Conservation (phyloP, 805 yeast genomes). For the Kluyveromyces siamensis region DNA sequence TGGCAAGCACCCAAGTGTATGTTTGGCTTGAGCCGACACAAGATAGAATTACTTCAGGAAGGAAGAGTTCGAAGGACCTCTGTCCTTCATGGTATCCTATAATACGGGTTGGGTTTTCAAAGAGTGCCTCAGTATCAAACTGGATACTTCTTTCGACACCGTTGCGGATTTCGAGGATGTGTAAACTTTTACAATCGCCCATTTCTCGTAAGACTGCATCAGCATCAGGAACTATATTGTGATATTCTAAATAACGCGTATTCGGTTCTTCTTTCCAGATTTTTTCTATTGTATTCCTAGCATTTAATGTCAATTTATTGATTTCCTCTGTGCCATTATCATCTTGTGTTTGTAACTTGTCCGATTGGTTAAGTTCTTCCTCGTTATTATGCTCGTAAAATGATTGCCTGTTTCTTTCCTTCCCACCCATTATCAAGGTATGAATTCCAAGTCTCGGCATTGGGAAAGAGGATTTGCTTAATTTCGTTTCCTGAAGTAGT, state of each 20-base stretch:
- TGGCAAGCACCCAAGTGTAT: constrained; percentile 37
- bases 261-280: constrained; percentile 25
- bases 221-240: constrained; percentile 21
- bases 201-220: constrained; percentile 26
- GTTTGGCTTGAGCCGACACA: constrained; percentile 39
- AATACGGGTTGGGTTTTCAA: constrained; percentile 32
- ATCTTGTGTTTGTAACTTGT: constrained; percentile 7
- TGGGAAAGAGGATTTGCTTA: constrained; percentile 39
- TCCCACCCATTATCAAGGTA: constrained; percentile 52
- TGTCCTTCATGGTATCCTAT: constrained; percentile 30
- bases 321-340: constrained; percentile 8
- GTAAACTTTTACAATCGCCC: constrained; percentile 23
- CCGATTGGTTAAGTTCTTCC: constrained; percentile 13
- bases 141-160: constrained; percentile 30
- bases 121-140: constrained; percentile 26
- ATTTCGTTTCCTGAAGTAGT: constrained; percentile 12
- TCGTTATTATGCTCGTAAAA: constrained; percentile 11
- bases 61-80: constrained; percentile 33
- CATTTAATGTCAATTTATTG: constrained; percentile 25
- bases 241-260: constrained; percentile 19
- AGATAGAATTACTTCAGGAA: constrained; percentile 31
- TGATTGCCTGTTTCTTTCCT: constrained; percentile 30
- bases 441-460: constrained; percentile 59
- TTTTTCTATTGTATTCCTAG: constrained; percentile 18
- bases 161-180: constrained; percentile 26